Base-by-base conservation (phyloP, 2,329 filamentous ascomycete genomes). In the Dactylellina parvicollis region DNA sequence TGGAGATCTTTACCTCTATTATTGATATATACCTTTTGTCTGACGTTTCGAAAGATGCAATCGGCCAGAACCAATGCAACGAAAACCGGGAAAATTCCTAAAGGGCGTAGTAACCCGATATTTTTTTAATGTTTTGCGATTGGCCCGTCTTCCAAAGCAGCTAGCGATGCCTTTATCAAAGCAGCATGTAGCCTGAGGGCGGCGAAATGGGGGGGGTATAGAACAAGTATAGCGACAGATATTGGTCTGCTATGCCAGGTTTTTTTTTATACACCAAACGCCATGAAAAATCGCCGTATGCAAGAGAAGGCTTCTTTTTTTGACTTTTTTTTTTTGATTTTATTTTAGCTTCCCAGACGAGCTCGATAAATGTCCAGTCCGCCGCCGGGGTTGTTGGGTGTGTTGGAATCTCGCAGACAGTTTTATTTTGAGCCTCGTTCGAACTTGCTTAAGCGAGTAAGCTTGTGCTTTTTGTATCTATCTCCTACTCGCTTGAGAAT, bases 401-500 rank as follows among this genome's bases (percentile, higher is more conserved):
- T 70, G 65, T 70, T 60, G 64, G 54, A 47, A 69, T 61, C 20
- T 30, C 32, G 61, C 50, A 20, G 16, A 38, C 28, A n/a, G n/a
- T n/a, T n/a, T n/a, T n/a, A 34, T 12, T 32, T 70, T 55, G 65
- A 67, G 62, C 54, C 56, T 70, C 65, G 47, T 56, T 32, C 49
- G 49, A n/a, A 60, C 55, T 70, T 55, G 56, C 55, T 70, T 70
- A 61, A 70, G 65, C 65, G 65, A 70, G 55, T 49, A 70, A 61
- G 65, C 47, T 49, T 47, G 55, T 61, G 46, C 54, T 24, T 59
- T 44, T 52, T n/a, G 28, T 52, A 28, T 32, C 42, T 40, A 56
- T 56, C 52, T 56, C 32, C 52, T 56, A 18, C 32, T 52, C n/a
- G 2, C 36, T 52, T 52, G 28, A 52, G 47, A 52, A 28, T 34